These are phyloP conservation scores for Axilococcus clingmanii DNA, from an alignment of 139 green algal species.

Conservation along the genomic window DNA sequence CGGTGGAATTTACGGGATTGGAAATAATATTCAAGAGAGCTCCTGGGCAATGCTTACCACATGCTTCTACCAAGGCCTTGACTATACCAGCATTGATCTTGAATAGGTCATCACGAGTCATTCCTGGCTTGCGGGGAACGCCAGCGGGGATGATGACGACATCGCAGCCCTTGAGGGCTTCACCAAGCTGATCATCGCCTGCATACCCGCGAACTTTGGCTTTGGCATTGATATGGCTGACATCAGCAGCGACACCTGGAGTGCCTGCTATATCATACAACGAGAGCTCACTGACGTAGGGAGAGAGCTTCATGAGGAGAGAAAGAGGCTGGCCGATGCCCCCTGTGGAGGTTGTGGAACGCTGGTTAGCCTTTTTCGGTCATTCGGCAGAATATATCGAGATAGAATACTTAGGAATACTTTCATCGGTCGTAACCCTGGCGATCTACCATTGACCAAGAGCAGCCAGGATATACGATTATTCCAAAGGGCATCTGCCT, in stretches of 20 bases:
- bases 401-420: no score
- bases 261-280: conserved; percentile 83
- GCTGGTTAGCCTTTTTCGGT: no score
- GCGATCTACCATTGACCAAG: no score
- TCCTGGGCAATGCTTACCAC: conserved; percentile 81
- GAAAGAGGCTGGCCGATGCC: conserved; percentile 86
- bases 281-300: conserved; percentile 60
- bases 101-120: conserved; percentile 99
- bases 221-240: conserved; percentile 92
- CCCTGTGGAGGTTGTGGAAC: no score
- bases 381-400: no score
- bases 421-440: no score
- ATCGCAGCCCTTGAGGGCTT: conserved; percentile 60
- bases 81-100: conserved; percentile 92
- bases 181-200: conserved; percentile 57
- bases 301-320: conserved; percentile 91
- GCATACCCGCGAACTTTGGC: conserved; percentile 65
- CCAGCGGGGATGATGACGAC: conserved; percentile 86
- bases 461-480: not conserved
- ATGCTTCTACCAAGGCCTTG: conserved; percentile 66
- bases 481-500: conserved; percentile 1
- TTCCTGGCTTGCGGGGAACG: conserved; percentile 96
- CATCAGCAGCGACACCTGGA: conserved; percentile 87
- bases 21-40: conserved; percentile 79
- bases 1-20: conserved; percentile 88